Conservation (phyloP, 225 moss, liverwort and hornwort genomes). For the Polytrichum formosum region DNA sequence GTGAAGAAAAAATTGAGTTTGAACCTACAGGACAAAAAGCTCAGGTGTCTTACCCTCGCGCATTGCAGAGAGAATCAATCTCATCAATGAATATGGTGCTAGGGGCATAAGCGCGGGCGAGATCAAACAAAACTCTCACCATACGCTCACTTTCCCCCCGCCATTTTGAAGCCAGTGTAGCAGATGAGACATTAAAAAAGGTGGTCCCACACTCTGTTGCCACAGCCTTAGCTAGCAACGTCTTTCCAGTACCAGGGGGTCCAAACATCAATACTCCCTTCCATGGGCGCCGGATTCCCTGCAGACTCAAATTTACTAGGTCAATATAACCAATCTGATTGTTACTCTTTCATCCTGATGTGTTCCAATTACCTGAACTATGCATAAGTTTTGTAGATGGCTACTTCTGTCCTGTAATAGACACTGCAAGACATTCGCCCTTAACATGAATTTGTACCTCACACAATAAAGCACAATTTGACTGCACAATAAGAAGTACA, state of each 20-base stretch:
- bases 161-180: slow-evolving; percentile 98
- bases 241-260: slow-evolving; percentile 96
- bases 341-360: too few relatives aligned
- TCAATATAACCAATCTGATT: not conserved
- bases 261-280: slow-evolving; percentile 99
- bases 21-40: too few relatives aligned
- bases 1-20: not conserved
- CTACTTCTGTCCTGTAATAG: too few relatives aligned
- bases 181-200: slow-evolving; percentile 98
- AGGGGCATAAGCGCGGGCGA: slow-evolving; percentile 96
- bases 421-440: too few relatives aligned
- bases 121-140: slow-evolving; percentile 99
- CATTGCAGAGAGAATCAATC: slow-evolving; percentile 98
- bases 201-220: slow-evolving; percentile 99
- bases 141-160: slow-evolving; percentile 99
- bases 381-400: too few relatives aligned
- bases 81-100: slow-evolving; percentile 99
- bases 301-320: slow-evolving; percentile 15
- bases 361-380: too few relatives aligned
- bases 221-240: slow-evolving; percentile 90
- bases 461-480: too few relatives aligned
- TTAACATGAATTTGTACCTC: too few relatives aligned
- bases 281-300: slow-evolving; percentile 99
- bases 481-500: too few relatives aligned
- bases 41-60: slow-evolving; percentile 70